Evolutionary conservation across 2,329 filamentous ascomycete species (phyloP).

Genomic region (Sporothrix globosa): DNA sequence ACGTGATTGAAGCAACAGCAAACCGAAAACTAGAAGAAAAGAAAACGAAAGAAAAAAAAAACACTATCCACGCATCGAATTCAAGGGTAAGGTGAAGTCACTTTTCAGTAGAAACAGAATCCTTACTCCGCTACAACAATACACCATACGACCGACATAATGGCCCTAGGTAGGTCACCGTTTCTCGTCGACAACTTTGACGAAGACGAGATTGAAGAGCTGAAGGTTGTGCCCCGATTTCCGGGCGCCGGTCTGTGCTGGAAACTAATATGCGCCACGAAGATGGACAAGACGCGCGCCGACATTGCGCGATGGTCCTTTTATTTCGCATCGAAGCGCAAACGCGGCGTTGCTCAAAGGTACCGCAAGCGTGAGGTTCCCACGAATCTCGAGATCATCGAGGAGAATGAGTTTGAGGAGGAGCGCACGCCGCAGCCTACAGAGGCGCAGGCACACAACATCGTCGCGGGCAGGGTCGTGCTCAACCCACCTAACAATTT

Average conservation of each 20-base stretch:
- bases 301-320: conserved; percentile 4
- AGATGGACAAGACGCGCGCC: neutral
- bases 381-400: neutral
- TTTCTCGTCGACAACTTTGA: neutral
- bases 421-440: neutral
- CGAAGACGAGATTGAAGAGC: neutral
- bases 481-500: neutral
- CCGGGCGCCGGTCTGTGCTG: neutral
- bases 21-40: neutral
- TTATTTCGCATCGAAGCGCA: neutral
- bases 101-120: neutral
- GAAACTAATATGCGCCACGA: neutral
- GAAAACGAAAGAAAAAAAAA: neutral
- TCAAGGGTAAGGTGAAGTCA: neutral
- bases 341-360: neutral
- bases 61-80: neutral
- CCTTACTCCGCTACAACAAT: neutral
- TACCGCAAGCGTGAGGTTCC: neutral
- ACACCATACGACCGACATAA: neutral
- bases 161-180: conserved; percentile 6
- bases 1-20: neutral
- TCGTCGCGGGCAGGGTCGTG: neutral
- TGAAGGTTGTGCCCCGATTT: neutral
- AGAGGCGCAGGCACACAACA: neutral
- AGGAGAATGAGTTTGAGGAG: neutral